Evolutionary conservation across 2,329 filamentous ascomycete species (phyloP).

Genomic region (Penicillium sp.): DNA sequence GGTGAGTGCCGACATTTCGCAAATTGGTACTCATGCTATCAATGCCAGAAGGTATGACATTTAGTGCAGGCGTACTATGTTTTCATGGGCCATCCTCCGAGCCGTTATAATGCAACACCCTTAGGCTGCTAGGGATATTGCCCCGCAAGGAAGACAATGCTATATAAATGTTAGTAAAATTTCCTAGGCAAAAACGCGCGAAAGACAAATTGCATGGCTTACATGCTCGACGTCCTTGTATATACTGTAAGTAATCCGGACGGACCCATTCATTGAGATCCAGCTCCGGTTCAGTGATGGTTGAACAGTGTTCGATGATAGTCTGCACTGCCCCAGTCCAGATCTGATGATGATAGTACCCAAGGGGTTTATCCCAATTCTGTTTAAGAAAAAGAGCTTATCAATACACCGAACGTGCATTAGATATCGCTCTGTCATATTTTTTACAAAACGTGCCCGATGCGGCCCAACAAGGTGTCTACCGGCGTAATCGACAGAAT

Average conservation of each 20-base stretch:
- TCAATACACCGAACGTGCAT: conserved; percentile 4
- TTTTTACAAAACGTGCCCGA: conserved; percentile 8
- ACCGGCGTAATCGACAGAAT: neutral
- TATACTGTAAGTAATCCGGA: conserved; percentile 7
- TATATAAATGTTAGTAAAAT: neutral
- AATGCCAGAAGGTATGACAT: neutral
- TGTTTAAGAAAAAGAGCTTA: neutral
- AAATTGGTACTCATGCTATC: conserved; percentile 1
- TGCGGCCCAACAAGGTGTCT: conserved; percentile 3
- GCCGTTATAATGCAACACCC: neutral
- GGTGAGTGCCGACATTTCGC: neutral
- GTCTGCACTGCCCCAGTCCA: conserved; percentile 2
- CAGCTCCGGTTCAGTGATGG: neutral
- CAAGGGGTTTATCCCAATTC: neutral
- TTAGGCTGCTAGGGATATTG: neutral
- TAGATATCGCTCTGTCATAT: neutral
- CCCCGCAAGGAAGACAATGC: neutral
- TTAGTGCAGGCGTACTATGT: neutral
- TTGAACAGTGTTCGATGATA: conserved; percentile 1
- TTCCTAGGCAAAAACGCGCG: neutral
- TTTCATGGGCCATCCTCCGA: neutral
- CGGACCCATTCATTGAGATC: conserved; percentile 6
- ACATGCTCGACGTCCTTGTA: conserved; percentile 9
- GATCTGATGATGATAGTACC: neutral
- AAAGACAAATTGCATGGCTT: neutral